Base-by-base conservation (phyloP, 371 early-diverging fungal species). In the Mucor lusitanicus region DNA sequence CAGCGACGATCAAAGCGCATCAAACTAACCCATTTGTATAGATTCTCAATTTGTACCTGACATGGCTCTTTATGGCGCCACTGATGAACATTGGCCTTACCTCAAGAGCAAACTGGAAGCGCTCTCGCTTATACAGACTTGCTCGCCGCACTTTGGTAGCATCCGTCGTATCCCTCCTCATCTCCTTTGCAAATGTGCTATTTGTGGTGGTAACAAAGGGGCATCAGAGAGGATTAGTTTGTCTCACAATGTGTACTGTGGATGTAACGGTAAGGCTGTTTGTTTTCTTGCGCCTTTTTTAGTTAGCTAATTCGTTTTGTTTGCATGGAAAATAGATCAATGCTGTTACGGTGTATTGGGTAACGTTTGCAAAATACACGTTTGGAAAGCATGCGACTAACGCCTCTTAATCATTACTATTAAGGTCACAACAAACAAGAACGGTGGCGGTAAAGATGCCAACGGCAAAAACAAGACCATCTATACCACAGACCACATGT, bases 301-400 rank as follows among this genome's bases (percentile, higher is more conserved):
- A 50, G 32, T 42, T 32, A 7, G 19, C 33, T 11, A 55, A 15
- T 28, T 1, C 19, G 33, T 25, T 64, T 17, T 67, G 30, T 64
- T 32, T 65, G 33, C 55, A 44, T 48, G 12, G 12, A 8, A 33
- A 23, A 23, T 66, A 82, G 82, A 71, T 85, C 32, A 87, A 87
- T 35, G 85, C 84, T 13, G 73, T 85, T 39, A 76, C 83, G n/a
- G 80, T 87, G 19, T 83, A 87, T 61, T 87, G 87, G 87, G 87
- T 87, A 75, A 60, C 2, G 40, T 27, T 27, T 5, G 28, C 13
- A 33, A 33, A 21, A 27, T 35, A 12, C 32, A 25, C 15, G 13
- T 35, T 28, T 21, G 27, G 1, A 40, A 15, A 17, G 40, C 40
- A 40, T 40, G 40, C 13, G 11, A 37, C 17, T 40, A 40, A 40